Evolutionary conservation across 768 basidiomycete species (phyloP).

Genomic region (Lentinus tigrinus): DNA sequence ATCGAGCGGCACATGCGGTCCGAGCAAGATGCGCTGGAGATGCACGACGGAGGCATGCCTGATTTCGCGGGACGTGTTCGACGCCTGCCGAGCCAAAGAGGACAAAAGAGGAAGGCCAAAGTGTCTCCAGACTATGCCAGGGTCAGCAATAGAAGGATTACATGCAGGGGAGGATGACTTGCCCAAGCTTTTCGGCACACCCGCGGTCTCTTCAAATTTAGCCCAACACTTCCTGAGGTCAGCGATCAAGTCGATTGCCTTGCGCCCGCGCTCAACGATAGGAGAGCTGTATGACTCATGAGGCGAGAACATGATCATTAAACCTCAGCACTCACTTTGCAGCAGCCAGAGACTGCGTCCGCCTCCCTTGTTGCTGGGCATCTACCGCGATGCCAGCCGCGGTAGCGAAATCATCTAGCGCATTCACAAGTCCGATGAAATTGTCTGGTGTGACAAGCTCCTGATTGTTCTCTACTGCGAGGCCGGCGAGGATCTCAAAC

Average conservation of each 20-base stretch:
- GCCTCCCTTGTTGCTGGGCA: constrained; percentile 45
- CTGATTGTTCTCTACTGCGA: constrained; percentile 62
- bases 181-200: constrained; percentile 42
- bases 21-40: constrained; percentile 76
- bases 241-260: constrained; percentile 78
- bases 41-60: constrained; percentile 49
- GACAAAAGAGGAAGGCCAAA: constrained; percentile 73
- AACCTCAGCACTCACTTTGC: constrained; percentile 19
- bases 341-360: constrained; percentile 25
- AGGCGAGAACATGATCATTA: not conserved
- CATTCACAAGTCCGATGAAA: constrained; percentile 71
- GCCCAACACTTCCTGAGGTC: constrained; percentile 68
- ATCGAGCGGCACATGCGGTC: constrained; percentile 65
- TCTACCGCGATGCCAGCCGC: constrained; percentile 63
- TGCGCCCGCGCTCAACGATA: constrained; percentile 74
- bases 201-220: constrained; percentile 50
- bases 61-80: constrained; percentile 80
- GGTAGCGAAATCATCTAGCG: constrained; percentile 86
- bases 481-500: constrained; percentile 69
- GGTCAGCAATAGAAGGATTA: not conserved
- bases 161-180: not conserved
- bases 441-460: constrained; percentile 74
- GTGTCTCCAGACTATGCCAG: constrained; percentile 63
- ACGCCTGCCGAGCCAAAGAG: constrained; percentile 76
- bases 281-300: constrained; percentile 53